Evolutionary conservation across 305 asterid genomes (phyloP).

Genomic region (Solanum hybrid): DNA sequence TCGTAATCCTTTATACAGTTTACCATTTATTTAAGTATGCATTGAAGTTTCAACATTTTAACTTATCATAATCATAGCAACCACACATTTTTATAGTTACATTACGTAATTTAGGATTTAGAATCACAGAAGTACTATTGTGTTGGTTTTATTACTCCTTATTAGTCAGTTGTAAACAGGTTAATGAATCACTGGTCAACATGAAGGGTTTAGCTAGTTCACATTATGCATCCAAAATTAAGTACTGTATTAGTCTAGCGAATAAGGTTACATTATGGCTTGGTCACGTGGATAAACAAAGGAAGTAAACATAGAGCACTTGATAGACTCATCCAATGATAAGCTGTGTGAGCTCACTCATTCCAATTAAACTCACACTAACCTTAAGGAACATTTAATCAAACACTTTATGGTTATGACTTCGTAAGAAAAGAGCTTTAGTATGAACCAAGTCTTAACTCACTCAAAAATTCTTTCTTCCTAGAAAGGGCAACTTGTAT

Average conservation of each 20-base stretch:
- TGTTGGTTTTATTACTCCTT: background rate
- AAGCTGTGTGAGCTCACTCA: background rate
- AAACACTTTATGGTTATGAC: background rate
- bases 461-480: background rate
- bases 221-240: background rate
- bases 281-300: background rate
- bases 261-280: background rate
- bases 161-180: background rate
- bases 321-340: background rate
- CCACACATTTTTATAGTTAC: background rate
- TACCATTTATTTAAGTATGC: background rate
- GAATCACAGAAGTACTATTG: background rate
- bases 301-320: background rate
- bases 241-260: background rate
- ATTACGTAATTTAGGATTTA: background rate
- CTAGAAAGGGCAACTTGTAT: background rate
- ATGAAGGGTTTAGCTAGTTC: background rate
- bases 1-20: background rate
- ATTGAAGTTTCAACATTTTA: background rate
- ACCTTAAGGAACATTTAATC: background rate
- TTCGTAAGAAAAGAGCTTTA: background rate
- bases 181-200: background rate
- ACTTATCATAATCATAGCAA: background rate
- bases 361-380: background rate
- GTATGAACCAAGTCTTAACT: background rate